Evolutionary conservation across 345 rosid species (phyloP), one percentile per base, ranked within the genome.

Genomic region (Kandelia obovata): DNA sequence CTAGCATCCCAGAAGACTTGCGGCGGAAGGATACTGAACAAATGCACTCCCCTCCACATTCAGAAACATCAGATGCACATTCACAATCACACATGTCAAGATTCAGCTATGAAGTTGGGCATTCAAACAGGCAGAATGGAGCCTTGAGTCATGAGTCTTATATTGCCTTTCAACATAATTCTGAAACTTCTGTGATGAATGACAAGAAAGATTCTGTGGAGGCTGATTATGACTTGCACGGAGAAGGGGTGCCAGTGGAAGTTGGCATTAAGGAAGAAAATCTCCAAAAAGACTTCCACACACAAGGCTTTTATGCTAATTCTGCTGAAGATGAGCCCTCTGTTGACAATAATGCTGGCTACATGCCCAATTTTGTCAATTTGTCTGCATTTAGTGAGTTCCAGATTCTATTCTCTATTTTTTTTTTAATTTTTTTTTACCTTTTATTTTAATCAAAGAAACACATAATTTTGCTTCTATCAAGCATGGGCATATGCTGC

Each of bases 161-260:
- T 43, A 68, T 81, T 67, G 79, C 73, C 53, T 66, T 57, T 23
- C 79, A 66, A 59, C 60, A 62, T 64, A 78, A 71, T 64, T 87
- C 97, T 34, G 86, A 81, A 53, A 49, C 90, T 23, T 90, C 98
- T n/a, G 83, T 92, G 77, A 81, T 83, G 91, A 83, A 84, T 57
- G 73, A 76, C 53, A 86, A 79, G 78, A 69, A 66, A 67, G 21
- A 55, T 23, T 58, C 74, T 5, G 67, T 58, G 49, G 58, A 68
- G 66, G 30, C 65, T 73, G 73, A 70, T 73, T 62, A 46, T 11
- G 61, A 70, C 51, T 43, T 30, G 27, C 39, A 7, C 13, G 62
- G 49, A 53, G 81, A 71, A 58, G 65, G 10, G 2, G 7, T 49
- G 35, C 31, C 73, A 60, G 65, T 26, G 39, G 79, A 83, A 69